Percentiles rank a stretch among this genome's conserved stretches.
Conservation (phyloP, 495 filamentous ascomycete species). For the Monascus purpureus region DNA sequence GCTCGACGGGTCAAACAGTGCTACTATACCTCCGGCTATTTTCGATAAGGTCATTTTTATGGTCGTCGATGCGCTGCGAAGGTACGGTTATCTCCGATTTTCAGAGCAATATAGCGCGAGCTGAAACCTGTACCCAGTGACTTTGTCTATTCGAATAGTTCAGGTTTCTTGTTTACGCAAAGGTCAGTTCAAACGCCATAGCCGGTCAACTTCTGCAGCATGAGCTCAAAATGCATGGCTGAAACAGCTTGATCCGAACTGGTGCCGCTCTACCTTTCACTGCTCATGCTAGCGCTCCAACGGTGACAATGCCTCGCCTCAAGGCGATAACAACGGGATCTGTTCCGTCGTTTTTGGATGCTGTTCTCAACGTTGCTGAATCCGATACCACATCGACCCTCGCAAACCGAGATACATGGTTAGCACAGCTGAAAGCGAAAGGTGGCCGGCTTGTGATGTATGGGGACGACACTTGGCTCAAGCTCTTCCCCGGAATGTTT, state of each 20-base stretch:
- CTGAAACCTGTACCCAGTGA: conserved; percentile 44
- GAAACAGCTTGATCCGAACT: conserved; percentile 59
- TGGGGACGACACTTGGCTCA: conserved; percentile 97
- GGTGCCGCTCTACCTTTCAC: conserved; percentile 86
- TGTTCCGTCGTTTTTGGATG: conserved; percentile 90
- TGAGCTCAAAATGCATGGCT: conserved; percentile 1
- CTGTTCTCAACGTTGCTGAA: conserved; percentile 93
- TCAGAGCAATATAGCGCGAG: not conserved
- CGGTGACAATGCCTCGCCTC: conserved; percentile 94
- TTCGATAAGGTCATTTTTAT: conserved; percentile 94
- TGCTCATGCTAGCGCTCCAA: conserved; percentile 88
- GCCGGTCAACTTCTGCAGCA: not conserved
- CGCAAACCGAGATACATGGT: conserved; percentile 82
- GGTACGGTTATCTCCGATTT: conserved; percentile 37
- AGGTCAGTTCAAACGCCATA: conserved; percentile 38
- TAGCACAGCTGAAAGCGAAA: conserved; percentile 76
- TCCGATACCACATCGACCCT: conserved; percentile 80
- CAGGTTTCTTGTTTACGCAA: conserved; percentile 83
- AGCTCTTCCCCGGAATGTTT: conserved; percentile 84
- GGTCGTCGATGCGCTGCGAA: conserved; percentile 91
- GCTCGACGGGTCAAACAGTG: conserved; percentile 35
- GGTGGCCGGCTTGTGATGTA: conserved; percentile 78
- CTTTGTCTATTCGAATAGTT: conserved; percentile 74
- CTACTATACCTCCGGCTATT: conserved; percentile 32
- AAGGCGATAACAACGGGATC: conserved; percentile 97